Base-by-base conservation (phyloP, 1,284 basidiomycete species). In the Ganoderma leucocontextum region DNA sequence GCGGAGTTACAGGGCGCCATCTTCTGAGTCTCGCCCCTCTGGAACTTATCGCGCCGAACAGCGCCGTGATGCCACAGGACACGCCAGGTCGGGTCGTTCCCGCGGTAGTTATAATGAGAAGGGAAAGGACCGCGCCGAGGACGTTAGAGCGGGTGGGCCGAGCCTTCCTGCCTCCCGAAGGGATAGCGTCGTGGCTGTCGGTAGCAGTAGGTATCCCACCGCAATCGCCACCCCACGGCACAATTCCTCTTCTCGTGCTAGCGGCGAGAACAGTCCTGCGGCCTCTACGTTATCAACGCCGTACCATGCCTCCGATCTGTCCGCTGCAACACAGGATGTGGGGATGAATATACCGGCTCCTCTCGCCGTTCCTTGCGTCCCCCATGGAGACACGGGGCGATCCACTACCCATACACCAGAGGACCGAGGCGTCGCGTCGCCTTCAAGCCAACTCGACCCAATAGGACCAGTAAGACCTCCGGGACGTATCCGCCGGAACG, bases 91-190 rank as follows among this genome's bases (percentile, higher is more conserved):
- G 22, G 58, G 38, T 41, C 58, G 41, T 53, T 52, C 55, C 53
- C 65, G 13, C 35, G 60, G 64, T 47, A 42, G 53, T 53, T 47
- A 60, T 36, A 72, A 73, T 71, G 60, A 60, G 64, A 76, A 77
- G 65, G 75, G 76, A 53, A 77, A 77, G 66, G 60, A 69, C 29
- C 73, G 75, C 42, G 75, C 74, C n/a, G 66, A 68, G 55, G 63
- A 73, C 53, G 61, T 65, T 70, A 66, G 60, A 65, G 67, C 67
- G 68, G 64, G 57, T 59, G 47, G 36, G 15, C 47, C 63, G 61
- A 47, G 22, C 17, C 58, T 39, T 22, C 36, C 44, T 65, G 49
- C 17, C 64, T 9, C 38, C 49, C 60, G 38, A 67, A 63, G 67
- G 65, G 22, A 29, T 60, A 60, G 58, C 41, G 55, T 39, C 41